Evolutionary conservation across 2,329 filamentous ascomycete genomes (phyloP), one percentile per base, ranked within the genome.

Genomic region (Eurotiales sp.): DNA sequence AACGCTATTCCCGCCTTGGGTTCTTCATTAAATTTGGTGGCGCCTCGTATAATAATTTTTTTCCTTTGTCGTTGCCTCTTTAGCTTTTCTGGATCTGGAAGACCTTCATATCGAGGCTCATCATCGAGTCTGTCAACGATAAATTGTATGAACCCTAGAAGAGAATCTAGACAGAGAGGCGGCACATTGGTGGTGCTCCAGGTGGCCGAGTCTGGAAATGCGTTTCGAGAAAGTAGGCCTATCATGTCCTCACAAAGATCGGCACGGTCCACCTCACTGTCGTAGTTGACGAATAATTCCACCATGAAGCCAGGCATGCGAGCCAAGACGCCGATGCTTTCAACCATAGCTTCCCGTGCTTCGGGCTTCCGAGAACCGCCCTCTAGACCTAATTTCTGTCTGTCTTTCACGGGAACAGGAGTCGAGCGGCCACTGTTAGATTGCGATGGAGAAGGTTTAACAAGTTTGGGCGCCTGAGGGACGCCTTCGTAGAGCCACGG

Each of bases 181-280:
- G 93, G 93, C 1, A 99, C 95, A 65, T 95, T 99, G 4, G 92
- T 96, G 10, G 93, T 99, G 68, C 95, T 99, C 93, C 93, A 99
- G 5, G 91, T 96, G 5, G 92, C 93, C 8, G 93, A 96, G 67
- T 99, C 93, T 0, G 93, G 95, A 58, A 99, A 87, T 2, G 93
- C 93, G 67, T 96, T 99, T 53, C 93, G 83, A 17, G 93, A 92
- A 14, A 99, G 76, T 29, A 99, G 79, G 0, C 93, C 92, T 54
- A 99, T 84, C 81, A 97, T 87, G 64, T 99, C 95, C 73, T 96
- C 88, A 63, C 93, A 99, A 4, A 99, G 74, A 72, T 99, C 93
- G 46, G 85, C 86, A 45, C 91, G 83, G 64, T 99, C 89, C 47
- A 90, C 85, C 64, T 97, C 91, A 64, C 92, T 99, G 69, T 99